phyloP scores from a whole-genome alignment of 2,329 filamentous ascomycete species.

The Arthrobotrys sphaeroides region DNA sequence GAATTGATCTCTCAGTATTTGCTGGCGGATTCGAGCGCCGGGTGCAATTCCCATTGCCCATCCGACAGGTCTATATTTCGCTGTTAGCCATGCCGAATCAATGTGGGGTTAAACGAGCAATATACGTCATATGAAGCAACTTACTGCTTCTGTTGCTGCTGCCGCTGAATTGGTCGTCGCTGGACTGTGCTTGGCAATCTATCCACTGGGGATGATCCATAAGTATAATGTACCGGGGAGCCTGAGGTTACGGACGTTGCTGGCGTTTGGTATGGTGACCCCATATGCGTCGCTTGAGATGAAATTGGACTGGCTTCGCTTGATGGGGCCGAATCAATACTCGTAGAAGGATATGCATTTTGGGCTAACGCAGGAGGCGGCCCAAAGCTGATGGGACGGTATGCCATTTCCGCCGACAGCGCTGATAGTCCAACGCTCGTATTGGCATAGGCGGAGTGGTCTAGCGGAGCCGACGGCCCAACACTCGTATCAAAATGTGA shows the following conservation, averaged over 20 bases:
- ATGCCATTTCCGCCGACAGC: neutral
- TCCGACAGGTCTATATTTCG: neutral
- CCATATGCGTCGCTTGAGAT: neutral
- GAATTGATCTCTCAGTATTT: slow-evolving; percentile 59
- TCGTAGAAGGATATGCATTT: neutral
- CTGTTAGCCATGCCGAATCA: neutral
- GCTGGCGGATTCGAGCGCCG: slow-evolving; percentile 63
- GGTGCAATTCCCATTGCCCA: slow-evolving; percentile 61
- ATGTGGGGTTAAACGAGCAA: neutral
- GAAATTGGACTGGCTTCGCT: neutral
- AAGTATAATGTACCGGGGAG: neutral
- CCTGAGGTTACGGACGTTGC: neutral
- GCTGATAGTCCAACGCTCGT: too few relatives aligned
- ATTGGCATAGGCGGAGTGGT: too few relatives aligned
- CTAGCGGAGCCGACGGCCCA: too few relatives aligned
- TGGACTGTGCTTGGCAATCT: neutral
- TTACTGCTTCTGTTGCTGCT: neutral
- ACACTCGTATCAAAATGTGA: too few relatives aligned
- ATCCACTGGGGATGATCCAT: neutral
- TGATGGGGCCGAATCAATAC: neutral
- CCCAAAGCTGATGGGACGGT: neutral
- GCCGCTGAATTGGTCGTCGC: neutral
- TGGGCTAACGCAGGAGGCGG: neutral
- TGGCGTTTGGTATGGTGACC: neutral
- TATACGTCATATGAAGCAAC: neutral